Conservation (phyloP, 768 basidiomycete genomes). For the Kwoniella europaea region DNA sequence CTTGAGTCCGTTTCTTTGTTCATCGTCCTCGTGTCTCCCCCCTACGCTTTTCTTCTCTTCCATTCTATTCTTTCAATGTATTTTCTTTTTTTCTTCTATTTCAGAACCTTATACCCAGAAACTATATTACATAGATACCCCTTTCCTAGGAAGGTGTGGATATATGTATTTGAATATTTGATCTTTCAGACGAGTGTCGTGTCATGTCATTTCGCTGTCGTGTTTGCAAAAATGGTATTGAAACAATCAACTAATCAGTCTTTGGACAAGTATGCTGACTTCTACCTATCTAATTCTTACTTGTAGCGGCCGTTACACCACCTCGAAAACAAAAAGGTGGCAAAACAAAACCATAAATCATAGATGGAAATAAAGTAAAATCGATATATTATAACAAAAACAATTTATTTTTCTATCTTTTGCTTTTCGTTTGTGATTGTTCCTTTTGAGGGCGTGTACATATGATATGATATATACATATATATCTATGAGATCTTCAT, state of each 20-base stretch:
- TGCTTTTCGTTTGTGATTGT: no score
- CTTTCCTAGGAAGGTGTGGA: conserved; percentile 13
- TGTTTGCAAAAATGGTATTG: neutral
- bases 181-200: neutral
- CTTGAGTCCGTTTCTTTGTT: conserved; percentile 65
- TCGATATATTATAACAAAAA: no score
- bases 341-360: conserved; percentile 59
- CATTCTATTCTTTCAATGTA: neutral
- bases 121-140: conserved; percentile 8
- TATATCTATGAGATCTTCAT: no score
- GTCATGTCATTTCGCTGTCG: no score
- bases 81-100: neutral
- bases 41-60: conserved; percentile 4
- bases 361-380: neutral
- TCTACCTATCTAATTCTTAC: neutral
- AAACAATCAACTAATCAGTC: no score
- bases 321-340: conserved; percentile 96
- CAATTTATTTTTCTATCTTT: no score
- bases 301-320: conserved; percentile 74
- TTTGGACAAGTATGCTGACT: neutral
- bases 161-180: neutral
- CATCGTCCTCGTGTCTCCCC: conserved; percentile 57
- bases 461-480: neutral
- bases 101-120: neutral
- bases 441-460: no score